phyloP scores from a whole-genome alignment of 1,139 yeast species.

The Wickerhamomyces sp. region DNA sequence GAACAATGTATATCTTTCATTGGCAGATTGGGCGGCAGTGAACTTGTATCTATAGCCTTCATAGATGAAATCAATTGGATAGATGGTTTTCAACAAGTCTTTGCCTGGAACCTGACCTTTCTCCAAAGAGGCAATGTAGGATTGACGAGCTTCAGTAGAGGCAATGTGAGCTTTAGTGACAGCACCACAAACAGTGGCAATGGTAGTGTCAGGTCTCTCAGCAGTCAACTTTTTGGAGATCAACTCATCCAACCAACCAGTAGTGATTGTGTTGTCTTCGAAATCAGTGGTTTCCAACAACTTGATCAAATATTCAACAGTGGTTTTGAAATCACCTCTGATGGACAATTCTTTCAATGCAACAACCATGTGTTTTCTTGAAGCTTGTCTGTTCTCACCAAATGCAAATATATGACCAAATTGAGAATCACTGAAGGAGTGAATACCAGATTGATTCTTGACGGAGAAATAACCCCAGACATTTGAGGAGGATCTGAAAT shows the following conservation, averaged over 20 bases:
- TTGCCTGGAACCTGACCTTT: slow-evolving; percentile 94
- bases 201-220: slow-evolving; percentile 86
- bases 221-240: slow-evolving; percentile 91
- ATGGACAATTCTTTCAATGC: slow-evolving; percentile 94
- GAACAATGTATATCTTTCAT: slow-evolving; percentile 79
- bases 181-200: slow-evolving; percentile 97
- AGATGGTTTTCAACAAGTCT: slow-evolving; percentile 75
- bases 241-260: slow-evolving; percentile 98
- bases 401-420: slow-evolving; percentile 98
- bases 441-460: slow-evolving; percentile 94
- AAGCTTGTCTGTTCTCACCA: slow-evolving; percentile 97
- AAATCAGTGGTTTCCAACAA: slow-evolving; percentile 94
- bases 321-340: slow-evolving; percentile 97
- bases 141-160: slow-evolving; percentile 64
- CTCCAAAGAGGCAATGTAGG: slow-evolving; percentile 70
- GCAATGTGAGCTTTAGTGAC: slow-evolving; percentile 88
- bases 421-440: slow-evolving; percentile 96
- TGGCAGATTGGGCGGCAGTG: slow-evolving; percentile 90
- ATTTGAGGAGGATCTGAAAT: slow-evolving; percentile 92
- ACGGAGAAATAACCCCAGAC: slow-evolving; percentile 99
- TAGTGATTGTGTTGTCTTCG: slow-evolving; percentile 92
- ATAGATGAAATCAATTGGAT: slow-evolving; percentile 90
- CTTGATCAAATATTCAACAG: slow-evolving; percentile 93
- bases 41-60: slow-evolving; percentile 91
- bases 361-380: slow-evolving; percentile 98